Evolutionary conservation across 768 basidiomycete species (phyloP).

Genomic region (Boletus sp.): DNA sequence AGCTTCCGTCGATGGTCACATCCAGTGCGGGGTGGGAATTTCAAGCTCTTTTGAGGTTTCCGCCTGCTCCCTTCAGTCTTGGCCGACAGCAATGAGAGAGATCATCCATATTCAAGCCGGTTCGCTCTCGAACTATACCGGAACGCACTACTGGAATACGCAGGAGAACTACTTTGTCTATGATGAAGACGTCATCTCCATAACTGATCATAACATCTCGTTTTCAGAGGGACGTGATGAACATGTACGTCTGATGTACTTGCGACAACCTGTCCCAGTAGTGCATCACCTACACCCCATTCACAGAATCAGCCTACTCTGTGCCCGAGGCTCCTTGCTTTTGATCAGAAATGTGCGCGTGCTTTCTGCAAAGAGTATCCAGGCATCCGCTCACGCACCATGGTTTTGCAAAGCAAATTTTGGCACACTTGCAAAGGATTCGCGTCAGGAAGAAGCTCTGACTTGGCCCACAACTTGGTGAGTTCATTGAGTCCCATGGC

Average conservation of each 20-base stretch:
- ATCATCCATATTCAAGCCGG: constrained; percentile 80
- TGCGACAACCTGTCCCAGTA: background rate
- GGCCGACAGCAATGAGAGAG: constrained; percentile 54
- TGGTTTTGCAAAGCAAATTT: constrained; percentile 51
- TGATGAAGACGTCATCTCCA: constrained; percentile 40
- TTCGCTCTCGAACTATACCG: constrained; percentile 58
- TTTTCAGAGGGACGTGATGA: constrained; percentile 58
- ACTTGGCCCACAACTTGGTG: constrained; percentile 19
- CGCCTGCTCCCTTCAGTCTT: background rate
- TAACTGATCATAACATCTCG: constrained; percentile 54
- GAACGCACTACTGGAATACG: constrained; percentile 81
- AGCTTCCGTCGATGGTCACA: background rate
- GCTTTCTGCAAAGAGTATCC: background rate
- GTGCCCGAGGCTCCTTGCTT: constrained; percentile 63
- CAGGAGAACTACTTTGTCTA: constrained; percentile 67
- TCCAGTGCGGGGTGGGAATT: constrained; percentile 5
- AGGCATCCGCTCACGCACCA: constrained; percentile 5
- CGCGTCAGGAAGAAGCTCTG: constrained; percentile 31
- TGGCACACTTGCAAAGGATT: constrained; percentile 49
- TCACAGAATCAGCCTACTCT: constrained; percentile 35
- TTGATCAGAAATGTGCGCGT: constrained; percentile 61
- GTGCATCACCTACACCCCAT: background rate
- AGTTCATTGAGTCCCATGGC: background rate
- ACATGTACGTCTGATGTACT: constrained; percentile 38
- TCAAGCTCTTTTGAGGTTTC: background rate